A percentile compares a stretch with the other conserved stretches of the same genome.
Evolutionary conservation across 306 rosid species (phyloP).

Genomic region (Glycine soja): DNA sequence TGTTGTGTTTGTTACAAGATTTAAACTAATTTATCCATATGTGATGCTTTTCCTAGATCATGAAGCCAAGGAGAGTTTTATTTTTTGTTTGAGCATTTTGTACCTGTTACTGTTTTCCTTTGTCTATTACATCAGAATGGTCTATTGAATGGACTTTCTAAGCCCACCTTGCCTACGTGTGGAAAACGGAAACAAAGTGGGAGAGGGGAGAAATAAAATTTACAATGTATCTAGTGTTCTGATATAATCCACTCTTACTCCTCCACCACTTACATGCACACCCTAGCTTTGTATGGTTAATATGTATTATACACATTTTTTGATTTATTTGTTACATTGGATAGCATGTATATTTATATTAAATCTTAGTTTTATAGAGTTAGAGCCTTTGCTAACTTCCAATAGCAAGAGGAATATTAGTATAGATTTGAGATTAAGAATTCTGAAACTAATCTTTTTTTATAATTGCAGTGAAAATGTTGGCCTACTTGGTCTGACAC

Average conservation of each 20-base stretch:
- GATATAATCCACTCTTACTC: background rate
- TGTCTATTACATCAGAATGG: too few species aligned
- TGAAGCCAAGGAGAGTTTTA: too few species aligned
- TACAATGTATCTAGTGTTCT: too few species aligned
- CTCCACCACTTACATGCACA: background rate
- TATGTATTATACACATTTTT: background rate
- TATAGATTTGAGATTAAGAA: background rate
- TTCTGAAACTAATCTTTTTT: constrained; percentile 29
- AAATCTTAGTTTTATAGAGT: background rate
- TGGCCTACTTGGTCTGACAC: constrained; percentile 91
- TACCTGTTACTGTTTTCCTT: too few species aligned
- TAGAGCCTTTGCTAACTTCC: background rate
- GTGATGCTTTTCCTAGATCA: too few species aligned
- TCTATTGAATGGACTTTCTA: too few species aligned
- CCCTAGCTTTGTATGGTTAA: constrained; percentile 17
- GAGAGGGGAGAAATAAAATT: too few species aligned
- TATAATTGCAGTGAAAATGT: constrained; percentile 82
- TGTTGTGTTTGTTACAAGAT: too few species aligned
- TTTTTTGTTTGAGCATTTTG: too few species aligned
- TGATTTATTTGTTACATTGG: background rate
- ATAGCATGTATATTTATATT: background rate
- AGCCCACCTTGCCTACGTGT: too few species aligned
- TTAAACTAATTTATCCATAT: too few species aligned
- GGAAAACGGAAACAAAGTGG: too few species aligned
- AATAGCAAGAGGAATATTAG: background rate